Conservation (phyloP, 2,329 filamentous ascomycete genomes). For the Diaporthe australafricana region DNA sequence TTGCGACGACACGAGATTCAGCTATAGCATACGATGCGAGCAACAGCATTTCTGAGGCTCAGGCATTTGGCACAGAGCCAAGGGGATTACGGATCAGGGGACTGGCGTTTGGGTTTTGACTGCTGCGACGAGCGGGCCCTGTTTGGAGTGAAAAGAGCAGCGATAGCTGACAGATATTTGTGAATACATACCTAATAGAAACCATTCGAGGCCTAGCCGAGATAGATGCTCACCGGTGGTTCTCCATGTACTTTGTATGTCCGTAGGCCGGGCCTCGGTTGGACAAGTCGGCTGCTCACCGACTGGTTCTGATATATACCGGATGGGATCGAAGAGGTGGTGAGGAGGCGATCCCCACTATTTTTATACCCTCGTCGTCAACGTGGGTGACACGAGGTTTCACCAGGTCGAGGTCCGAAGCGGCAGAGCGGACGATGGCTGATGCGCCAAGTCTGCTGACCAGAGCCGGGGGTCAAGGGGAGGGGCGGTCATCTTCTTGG, state of each 20-base stretch:
- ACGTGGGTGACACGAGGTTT: constrained; percentile 30
- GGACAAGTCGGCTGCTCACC: constrained; percentile 19
- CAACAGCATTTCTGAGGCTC: constrained; percentile 2
- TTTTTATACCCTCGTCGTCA: constrained; percentile 25
- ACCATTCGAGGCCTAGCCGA: not conserved
- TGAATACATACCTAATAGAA: constrained; percentile 18
- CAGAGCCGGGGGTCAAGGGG: not conserved
- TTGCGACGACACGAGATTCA: not conserved
- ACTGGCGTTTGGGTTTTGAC: constrained; percentile 20
- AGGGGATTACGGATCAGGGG: not conserved
- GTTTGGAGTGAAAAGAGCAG: constrained; percentile 6
- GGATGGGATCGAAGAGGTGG: constrained; percentile 21
- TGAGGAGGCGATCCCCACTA: constrained; percentile 26
- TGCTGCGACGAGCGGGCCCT: constrained; percentile 9
- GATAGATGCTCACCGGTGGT: constrained; percentile 4
- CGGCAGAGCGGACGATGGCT: constrained; percentile 8
- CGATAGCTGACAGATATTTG: constrained; percentile 2
- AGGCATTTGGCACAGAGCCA: constrained; percentile 7
- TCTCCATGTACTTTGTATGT: not conserved
- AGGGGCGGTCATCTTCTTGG: not conserved
- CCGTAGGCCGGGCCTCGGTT: not conserved
- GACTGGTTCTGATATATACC: constrained; percentile 19
- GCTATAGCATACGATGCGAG: not conserved
- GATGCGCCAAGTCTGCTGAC: constrained; percentile 29
- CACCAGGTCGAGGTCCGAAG: constrained; percentile 22